A percentile compares a stretch with the other conserved stretches of the same genome.
Conservation (phyloP, 2,329 filamentous ascomycete species). For the Colletotrichum chrysophilum region DNA sequence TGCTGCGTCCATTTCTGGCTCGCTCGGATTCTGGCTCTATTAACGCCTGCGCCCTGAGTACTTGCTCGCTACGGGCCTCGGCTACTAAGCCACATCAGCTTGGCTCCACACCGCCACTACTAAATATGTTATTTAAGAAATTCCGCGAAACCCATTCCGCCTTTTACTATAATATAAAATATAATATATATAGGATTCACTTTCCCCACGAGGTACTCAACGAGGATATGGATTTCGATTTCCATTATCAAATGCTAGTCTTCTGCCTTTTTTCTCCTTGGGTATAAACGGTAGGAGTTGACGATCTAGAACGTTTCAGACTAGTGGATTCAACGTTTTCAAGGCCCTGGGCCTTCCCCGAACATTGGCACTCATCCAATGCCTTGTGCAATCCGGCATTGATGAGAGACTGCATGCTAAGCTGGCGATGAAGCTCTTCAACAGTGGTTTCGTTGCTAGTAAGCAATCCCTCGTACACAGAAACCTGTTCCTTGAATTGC, state of each 20-base stretch:
- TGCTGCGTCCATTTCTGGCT: too few species aligned
- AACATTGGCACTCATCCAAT: background rate
- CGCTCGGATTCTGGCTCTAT: too few species aligned
- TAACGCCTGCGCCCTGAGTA: too few species aligned
- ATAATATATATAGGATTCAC: too few species aligned
- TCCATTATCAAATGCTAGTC: background rate
- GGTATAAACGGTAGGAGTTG: background rate
- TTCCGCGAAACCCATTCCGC: too few species aligned
- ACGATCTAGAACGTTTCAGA: background rate
- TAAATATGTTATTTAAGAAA: background rate
- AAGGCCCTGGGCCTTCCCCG: background rate
- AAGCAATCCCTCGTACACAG: background rate
- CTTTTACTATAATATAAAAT: too few species aligned
- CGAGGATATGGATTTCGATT: background rate
- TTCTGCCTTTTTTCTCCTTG: background rate
- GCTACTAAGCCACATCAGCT: too few species aligned
- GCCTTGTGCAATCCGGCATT: background rate
- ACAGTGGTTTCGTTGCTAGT: background rate
- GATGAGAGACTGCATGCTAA: background rate
- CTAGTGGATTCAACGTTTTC: background rate
- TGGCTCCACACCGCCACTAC: too few species aligned
- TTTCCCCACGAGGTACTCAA: background rate
- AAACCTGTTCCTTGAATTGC: background rate
- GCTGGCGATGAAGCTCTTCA: background rate
- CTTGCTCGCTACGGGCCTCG: too few species aligned